phyloP scores from a whole-genome alignment of 192 early-diverging fungal species.

The Backusella liffmaniae region DNA sequence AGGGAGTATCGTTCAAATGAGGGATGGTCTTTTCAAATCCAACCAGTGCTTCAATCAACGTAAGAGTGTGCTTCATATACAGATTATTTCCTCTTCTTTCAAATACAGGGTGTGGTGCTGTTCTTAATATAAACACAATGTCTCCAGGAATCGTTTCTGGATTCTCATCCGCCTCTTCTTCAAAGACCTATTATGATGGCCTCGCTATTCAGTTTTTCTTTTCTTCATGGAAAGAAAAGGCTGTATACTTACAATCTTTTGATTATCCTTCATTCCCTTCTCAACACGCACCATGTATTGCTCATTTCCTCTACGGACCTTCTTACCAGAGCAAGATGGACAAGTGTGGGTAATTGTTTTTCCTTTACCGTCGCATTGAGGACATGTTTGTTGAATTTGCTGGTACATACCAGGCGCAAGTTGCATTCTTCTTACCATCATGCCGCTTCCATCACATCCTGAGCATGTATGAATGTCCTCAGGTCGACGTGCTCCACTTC shows the following conservation, averaged over 20 bases:
- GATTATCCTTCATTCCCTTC: slow-evolving; percentile 80
- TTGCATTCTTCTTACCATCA: slow-evolving; percentile 79
- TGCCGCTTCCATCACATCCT: slow-evolving; percentile 77
- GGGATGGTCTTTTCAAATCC: slow-evolving; percentile 78
- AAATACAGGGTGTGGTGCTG: slow-evolving; percentile 72
- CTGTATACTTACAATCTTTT: slow-evolving; percentile 48
- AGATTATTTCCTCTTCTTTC: slow-evolving; percentile 77
- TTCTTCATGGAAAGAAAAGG: background rate
- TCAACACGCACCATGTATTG: slow-evolving; percentile 80
- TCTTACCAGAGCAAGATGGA: slow-evolving; percentile 35
- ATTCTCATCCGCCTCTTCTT: slow-evolving; percentile 87
- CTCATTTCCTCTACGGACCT: slow-evolving; percentile 82
- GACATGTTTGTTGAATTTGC: slow-evolving; percentile 92
- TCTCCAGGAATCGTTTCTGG: slow-evolving; percentile 90
- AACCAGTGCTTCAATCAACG: slow-evolving; percentile 74
- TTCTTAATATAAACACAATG: slow-evolving; percentile 73
- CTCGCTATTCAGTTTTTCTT: background rate
- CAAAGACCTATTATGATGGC: slow-evolving; percentile 53
- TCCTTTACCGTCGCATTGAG: slow-evolving; percentile 83
- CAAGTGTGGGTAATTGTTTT: background rate
- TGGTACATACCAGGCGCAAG: slow-evolving; percentile 93
- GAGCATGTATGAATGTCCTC: slow-evolving; percentile 85
- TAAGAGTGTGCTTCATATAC: slow-evolving; percentile 74
- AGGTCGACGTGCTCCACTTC: slow-evolving; percentile 81
- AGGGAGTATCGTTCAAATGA: slow-evolving; percentile 77